Percentiles rank a stretch among this genome's conserved stretches.
These are phyloP conservation scores for Fusarium xylarioides DNA, from an alignment of 2,329 filamentous ascomycete genomes.

Conservation along the genomic window DNA sequence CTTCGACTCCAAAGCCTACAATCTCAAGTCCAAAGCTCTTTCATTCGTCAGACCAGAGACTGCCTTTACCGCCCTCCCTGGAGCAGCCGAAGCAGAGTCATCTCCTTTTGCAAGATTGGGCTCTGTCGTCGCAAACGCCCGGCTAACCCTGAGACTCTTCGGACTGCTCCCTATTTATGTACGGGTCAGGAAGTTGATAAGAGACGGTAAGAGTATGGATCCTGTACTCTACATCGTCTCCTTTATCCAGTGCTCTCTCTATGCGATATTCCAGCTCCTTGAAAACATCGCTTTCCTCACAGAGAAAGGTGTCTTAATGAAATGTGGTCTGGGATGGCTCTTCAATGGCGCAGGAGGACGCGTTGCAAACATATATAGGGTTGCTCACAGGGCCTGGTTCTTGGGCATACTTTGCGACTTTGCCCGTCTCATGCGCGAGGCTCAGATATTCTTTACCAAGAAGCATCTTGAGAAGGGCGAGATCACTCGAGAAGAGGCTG, in stretches of 20 bases:
- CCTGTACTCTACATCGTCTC: background rate
- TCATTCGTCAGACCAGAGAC: background rate
- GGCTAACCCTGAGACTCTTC: background rate
- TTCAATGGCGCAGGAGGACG: background rate
- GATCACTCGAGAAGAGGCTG: background rate
- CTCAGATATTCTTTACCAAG: background rate
- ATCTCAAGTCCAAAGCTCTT: background rate
- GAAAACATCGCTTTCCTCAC: background rate
- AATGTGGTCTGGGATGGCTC: background rate
- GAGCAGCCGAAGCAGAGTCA: background rate
- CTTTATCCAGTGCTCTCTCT: background rate
- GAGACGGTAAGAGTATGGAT: background rate
- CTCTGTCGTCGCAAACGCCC: background rate
- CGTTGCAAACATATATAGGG: background rate
- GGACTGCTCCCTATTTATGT: background rate
- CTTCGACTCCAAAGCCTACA: background rate
- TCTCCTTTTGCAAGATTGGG: background rate
- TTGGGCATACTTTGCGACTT: background rate
- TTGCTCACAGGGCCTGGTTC: background rate
- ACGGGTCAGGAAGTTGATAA: background rate
- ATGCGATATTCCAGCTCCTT: background rate
- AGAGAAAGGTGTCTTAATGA: background rate
- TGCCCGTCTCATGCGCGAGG: background rate
- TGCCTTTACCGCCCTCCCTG: accelerated
- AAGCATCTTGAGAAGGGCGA: background rate